Evolutionary conservation across 306 rosid genomes (phyloP).

Genomic region (Sindora glabra): DNA sequence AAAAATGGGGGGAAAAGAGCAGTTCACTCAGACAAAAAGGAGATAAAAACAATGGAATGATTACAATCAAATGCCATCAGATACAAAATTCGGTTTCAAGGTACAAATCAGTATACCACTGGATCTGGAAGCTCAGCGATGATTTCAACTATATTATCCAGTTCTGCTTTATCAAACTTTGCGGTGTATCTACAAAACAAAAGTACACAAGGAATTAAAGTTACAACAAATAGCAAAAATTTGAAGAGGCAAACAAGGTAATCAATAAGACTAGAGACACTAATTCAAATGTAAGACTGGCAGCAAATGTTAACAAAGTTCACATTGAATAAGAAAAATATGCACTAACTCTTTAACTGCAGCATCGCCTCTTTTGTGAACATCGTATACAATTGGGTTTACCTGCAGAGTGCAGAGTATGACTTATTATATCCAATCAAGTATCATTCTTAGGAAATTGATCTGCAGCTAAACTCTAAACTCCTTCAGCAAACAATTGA

Average conservation of each 20-base stretch:
- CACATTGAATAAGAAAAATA: background rate
- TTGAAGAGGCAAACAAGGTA: background rate
- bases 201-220: background rate
- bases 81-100: background rate
- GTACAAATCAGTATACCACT: slow-evolving; percentile 41
- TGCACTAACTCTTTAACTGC: slow-evolving; percentile 70
- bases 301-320: background rate
- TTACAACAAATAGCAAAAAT: background rate
- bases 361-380: slow-evolving; percentile 69
- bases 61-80: background rate
- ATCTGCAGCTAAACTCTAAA: background rate
- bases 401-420: slow-evolving; percentile 48
- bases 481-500: background rate
- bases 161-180: slow-evolving; percentile 70
- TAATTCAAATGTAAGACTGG: background rate
- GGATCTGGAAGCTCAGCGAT: slow-evolving; percentile 85
- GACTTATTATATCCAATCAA: background rate
- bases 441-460: background rate
- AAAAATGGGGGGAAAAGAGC: background rate
- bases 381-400: slow-evolving; percentile 88
- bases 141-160: slow-evolving; percentile 49
- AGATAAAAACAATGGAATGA: background rate
- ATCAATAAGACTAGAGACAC: background rate
- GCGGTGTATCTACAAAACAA: slow-evolving; percentile 56
- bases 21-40: background rate